Evolutionary conservation across 495 filamentous ascomycete genomes (phyloP).

Genomic region (Lophiotrema nucula): DNA sequence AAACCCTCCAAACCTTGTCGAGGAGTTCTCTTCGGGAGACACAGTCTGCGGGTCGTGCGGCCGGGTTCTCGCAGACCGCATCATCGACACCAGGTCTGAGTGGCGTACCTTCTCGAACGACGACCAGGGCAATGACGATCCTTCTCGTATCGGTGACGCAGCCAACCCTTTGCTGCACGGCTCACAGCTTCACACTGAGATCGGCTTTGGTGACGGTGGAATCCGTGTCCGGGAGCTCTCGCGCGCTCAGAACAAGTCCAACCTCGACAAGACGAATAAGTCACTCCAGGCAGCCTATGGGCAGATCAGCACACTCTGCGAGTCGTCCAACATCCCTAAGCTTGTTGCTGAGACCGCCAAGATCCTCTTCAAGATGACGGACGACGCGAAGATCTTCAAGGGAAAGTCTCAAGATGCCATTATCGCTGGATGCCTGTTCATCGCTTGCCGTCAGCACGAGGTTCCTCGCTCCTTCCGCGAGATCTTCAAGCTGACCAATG

Average conservation of each 20-base stretch:
- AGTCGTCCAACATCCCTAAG: conserved; percentile 75
- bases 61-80: conserved; percentile 83
- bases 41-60: conserved; percentile 91
- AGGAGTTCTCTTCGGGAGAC: conserved; percentile 89
- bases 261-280: conserved; percentile 85
- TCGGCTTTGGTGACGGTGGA: conserved; percentile 74
- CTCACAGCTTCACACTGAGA: conserved; percentile 86
- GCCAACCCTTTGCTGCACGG: conserved; percentile 85
- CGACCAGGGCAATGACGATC: conserved; percentile 89
- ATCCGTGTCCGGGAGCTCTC: conserved; percentile 70
- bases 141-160: conserved; percentile 93
- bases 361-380: conserved; percentile 88
- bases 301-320: conserved; percentile 84
- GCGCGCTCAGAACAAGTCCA: conserved; percentile 79
- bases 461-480: conserved; percentile 89
- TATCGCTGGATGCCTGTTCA: conserved; percentile 94
- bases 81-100: conserved; percentile 92
- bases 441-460: conserved; percentile 86
- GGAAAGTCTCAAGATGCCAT: conserved; percentile 92
- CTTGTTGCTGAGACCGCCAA: conserved; percentile 83
- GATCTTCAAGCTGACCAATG: conserved; percentile 86
- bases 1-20: conserved; percentile 81
- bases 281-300: conserved; percentile 76
- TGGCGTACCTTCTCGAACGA: conserved; percentile 99
- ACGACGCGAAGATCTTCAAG: conserved; percentile 89